Evolutionary conservation across 495 filamentous ascomycete genomes (phyloP), one percentile per base, ranked within the genome.

Genomic region (Neurospora sp.): DNA sequence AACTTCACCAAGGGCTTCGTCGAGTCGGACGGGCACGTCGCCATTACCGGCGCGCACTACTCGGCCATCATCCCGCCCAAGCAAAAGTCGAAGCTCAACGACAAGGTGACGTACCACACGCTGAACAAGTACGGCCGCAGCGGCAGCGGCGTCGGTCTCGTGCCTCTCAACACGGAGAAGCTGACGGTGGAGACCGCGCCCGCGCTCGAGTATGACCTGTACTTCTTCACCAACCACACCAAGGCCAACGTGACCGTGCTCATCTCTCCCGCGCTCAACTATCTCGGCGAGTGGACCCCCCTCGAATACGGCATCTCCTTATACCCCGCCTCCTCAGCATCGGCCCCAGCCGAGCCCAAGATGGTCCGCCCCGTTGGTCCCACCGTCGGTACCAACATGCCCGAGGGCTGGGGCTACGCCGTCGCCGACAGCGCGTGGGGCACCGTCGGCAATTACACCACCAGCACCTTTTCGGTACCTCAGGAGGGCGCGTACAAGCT

Each of bases 181-280:
- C 85, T 87, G 70, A 82, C 83, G 40, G 73, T 85, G 37, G 76
- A 80, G 8, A 80, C 82, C 6, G 87, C 86, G 0, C 89, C 90
- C 9, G 83, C 85, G 18, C 83, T 93, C 12, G 87, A 90, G 75
- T 93, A 92, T 78, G 85, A 89, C 74, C 75, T 93, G 23, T 92
- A 90, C 81, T 79, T 90, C 37, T 92, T 91, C 81, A 88, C 88
- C 23, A 81, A 83, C 69, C 75, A 78, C 70, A 79, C 86, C 6
- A 80, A 81, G 10, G 86, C 87, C 69, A 91, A 90, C 74, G 81
- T 92, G 69, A 91, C 88, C 0, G 80, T 93, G 12, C 86, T 86
- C 75, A 86, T 93, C 60, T 88, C 86, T 31, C 85, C 88, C 0
- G 85, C 85, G 0, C 86, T 91, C 11, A 92, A 93, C 73, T 85